These are phyloP conservation scores for Exophiala lecanii-corni DNA, from an alignment of 2,329 filamentous ascomycete genomes.

Conservation along the genomic window DNA sequence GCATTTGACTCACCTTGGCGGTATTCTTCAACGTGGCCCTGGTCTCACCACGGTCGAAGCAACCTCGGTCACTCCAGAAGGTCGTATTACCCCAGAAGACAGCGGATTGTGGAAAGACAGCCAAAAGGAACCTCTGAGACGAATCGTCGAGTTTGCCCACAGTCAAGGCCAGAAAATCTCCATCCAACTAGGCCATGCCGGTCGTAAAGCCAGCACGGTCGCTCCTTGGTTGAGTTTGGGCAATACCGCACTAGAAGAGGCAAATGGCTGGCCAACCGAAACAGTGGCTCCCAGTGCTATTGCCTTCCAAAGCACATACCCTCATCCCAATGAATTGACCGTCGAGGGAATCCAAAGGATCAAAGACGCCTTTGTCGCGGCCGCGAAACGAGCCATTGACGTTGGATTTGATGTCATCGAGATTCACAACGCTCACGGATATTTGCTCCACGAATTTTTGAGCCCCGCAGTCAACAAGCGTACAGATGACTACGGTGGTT, in stretches of 20 bases:
- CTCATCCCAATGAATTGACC: slow-evolving; percentile 63
- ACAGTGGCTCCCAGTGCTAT: slow-evolving; percentile 50
- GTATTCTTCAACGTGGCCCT: slow-evolving; percentile 70
- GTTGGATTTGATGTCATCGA: slow-evolving; percentile 76
- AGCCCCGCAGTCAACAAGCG: slow-evolving; percentile 66
- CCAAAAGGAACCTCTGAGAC: slow-evolving; percentile 56
- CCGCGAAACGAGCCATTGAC: slow-evolving; percentile 56
- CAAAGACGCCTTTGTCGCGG: slow-evolving; percentile 28
- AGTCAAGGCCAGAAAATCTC: slow-evolving; percentile 64
- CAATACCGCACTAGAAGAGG: slow-evolving; percentile 48
- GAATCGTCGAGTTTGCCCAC: slow-evolving; percentile 31
- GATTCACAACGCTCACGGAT: slow-evolving; percentile 76
- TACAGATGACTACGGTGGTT: slow-evolving; percentile 52
- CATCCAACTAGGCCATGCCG: slow-evolving; percentile 74
- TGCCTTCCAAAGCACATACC: slow-evolving; percentile 36
- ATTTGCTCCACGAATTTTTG: slow-evolving; percentile 67
- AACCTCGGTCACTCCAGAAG: slow-evolving; percentile 67
- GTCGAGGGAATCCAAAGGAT: slow-evolving; percentile 57
- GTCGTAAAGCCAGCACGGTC: slow-evolving; percentile 60
- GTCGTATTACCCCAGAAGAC: slow-evolving; percentile 78
- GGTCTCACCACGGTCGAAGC: slow-evolving; percentile 74
- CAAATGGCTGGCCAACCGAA: slow-evolving; percentile 53
- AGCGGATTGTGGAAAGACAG: slow-evolving; percentile 77
- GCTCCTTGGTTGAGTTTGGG: slow-evolving; percentile 42
- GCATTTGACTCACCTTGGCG: slow-evolving; percentile 77